Evolutionary conservation across 352 stramenopile genomes (phyloP), one percentile per base, ranked within the genome.

Genomic region (Globisporangium iwayamae): DNA sequence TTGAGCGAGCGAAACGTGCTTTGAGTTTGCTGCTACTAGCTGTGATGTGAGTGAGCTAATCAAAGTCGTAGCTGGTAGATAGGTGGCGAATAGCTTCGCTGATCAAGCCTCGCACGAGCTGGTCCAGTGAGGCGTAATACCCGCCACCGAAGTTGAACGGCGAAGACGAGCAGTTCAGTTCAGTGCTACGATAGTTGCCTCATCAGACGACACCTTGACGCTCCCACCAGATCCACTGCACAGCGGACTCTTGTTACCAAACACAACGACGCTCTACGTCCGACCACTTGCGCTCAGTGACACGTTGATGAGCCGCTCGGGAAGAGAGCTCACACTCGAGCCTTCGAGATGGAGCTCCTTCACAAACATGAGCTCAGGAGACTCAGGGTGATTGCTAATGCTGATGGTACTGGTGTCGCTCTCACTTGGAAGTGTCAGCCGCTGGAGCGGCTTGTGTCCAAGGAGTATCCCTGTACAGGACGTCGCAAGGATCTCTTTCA

Each of bases 301-400:
- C n/a, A 7, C 20, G 8, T 18, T 22, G 1, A n/a, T 8, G 9
- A 52, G 41, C 28, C 56, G 54, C 16, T 43, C 39, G 7, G 56
- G 56, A 3, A 62, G 30, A 4, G 36, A 20, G 4, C 5, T 8
- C 6, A 61, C 39, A 11, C 7, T 16, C 38, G 25, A 41, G 56
- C 11, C 18, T 41, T 62, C 56, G 11, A 62, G 25, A 18, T 62
- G 41, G 28, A 62, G 43, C 56, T 62, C 56, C 14, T 36, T 51
- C 39, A 53, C 18, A 28, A 3, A 14, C 13, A 22, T 16, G 18
- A 60, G 34, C 8, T 39, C 34, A 10, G 1, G 34, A 39, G 38
- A 20, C 32, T 3, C 28, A 22, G 30, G 28, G 16, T 36, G 14
- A 34, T 16, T 18, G 2, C 22, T 11, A 1, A 22, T 18, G 25